Base-by-base conservation (phyloP, 352 stramenopile genomes). In the Discostella stelligera region DNA sequence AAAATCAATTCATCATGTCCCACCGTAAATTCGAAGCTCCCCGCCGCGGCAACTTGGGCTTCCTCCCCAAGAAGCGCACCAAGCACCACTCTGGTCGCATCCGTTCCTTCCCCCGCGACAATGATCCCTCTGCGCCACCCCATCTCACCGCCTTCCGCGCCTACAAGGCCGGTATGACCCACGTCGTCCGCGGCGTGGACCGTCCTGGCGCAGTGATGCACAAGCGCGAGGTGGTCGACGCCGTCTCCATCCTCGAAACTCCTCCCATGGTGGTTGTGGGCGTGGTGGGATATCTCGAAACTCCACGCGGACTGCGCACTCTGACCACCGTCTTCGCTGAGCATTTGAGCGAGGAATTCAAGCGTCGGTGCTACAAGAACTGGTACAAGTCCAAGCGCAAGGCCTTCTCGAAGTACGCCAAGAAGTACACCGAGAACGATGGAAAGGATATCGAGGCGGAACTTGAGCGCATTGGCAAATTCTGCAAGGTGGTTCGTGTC, bases 361-460 rank as follows among this genome's bases (percentile, higher is more conserved):
- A 98, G 95, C 96, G 97, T 93, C 95, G 97, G 84, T 98, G 99
- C 90, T 99, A 99, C 97, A 99, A 99, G 96, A 99, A 99, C 95
- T 99, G 97, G 97, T 99, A 99, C 91, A 96, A 96, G 82, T 96
- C 91, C 84, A 99, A 99, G 97, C 97, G 98, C 72, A 99, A 99
- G 97, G 98, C 98, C 66, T 99, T 99, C 94, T 99, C 97, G 90
- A 99, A 99, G 93, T 99, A 99, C 91, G 96, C 97, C 71, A 98
- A 99, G 93, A 99, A 99, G 92, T 98, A 98, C 94, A 91, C 96
- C 70, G 97, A 97, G 48, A 90, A 94, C 49, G 88, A 84, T 53
- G 88, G 81, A 13, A 91, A 91, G 66, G 86, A 93, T 50, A 94
- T 94, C 64, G 86, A 94, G 50, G 95, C 96, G 77, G 97, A 99